Conservation (phyloP, 106 monocot species). For the Allium sativum region DNA sequence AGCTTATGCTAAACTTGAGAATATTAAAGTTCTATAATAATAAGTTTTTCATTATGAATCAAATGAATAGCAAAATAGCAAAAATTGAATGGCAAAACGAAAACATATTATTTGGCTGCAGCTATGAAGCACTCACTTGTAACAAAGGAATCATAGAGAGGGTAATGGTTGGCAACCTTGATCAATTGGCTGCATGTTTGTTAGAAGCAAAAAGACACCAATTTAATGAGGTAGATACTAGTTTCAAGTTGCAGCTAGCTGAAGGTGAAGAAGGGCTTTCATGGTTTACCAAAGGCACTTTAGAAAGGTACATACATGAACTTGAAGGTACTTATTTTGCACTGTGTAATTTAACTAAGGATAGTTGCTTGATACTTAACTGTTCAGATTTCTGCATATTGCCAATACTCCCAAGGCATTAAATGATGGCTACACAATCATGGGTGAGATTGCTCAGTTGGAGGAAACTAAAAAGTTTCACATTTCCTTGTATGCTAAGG, state of each 20-base stretch:
- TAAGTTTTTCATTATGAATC: not conserved
- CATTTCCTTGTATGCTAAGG: conserved; percentile 54
- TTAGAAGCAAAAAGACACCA: conserved; percentile 29
- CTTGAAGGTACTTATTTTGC: not conserved
- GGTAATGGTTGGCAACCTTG: conserved; percentile 18
- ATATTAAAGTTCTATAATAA: no score
- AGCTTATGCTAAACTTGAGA: no score
- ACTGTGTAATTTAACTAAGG: no score
- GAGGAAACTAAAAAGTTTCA: conserved; percentile 67
- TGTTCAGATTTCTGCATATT: conserved; percentile 54
- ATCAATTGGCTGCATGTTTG: conserved; percentile 31
- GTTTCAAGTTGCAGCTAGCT: conserved; percentile 45
- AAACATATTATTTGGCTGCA: conserved; percentile 3
- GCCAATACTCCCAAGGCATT: conserved; percentile 33
- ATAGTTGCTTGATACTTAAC: not conserved
- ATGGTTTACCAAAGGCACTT: conserved; percentile 84
- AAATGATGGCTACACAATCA: conserved; percentile 30
- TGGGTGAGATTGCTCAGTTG: conserved; percentile 53
- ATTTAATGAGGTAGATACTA: conserved; percentile 20
- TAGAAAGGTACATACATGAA: conserved; percentile 31
- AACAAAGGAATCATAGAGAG: conserved; percentile 20
- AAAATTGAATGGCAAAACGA: not conserved
- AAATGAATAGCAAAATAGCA: not conserved
- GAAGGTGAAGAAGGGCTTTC: conserved; percentile 23
- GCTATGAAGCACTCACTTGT: conserved; percentile 27